These are phyloP conservation scores for cucumber (Cucumis sativus) DNA, from an alignment of 306 rosid genomes.

Conservation along the genomic window DNA sequence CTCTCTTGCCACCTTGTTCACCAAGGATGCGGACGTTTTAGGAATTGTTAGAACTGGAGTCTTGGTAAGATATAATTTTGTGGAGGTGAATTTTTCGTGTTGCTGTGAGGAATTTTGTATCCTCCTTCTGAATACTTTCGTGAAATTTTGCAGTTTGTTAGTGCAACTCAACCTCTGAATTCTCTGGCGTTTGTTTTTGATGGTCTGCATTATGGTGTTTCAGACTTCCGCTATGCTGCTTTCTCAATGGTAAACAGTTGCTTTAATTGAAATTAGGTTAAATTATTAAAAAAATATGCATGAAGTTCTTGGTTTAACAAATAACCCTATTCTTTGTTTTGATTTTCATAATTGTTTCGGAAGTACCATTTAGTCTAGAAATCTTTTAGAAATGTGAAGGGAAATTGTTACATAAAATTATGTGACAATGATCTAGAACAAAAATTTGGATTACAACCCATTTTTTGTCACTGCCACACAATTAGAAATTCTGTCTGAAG, in stretches of 20 bases:
- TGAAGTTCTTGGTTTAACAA: no score
- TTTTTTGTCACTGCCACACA: no score
- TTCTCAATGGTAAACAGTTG: conserved; percentile 52
- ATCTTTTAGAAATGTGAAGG: no score
- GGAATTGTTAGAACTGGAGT: conserved; percentile 53
- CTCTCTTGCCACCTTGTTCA: conserved; percentile 66
- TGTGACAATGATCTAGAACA: no score
- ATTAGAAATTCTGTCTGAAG: no score
- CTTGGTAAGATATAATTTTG: conserved; percentile 42
- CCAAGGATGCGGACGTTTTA: conserved; percentile 71
- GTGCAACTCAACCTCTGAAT: conserved; percentile 90
- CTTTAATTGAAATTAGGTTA: not conserved
- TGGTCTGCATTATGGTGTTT: conserved; percentile 88
- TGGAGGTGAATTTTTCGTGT: not conserved
- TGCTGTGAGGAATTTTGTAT: not conserved
- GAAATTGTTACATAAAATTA: no score
- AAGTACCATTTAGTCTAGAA: no score
- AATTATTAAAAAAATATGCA: no score
- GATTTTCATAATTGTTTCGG: no score
- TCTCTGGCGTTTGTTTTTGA: conserved; percentile 79
- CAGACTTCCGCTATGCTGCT: conserved; percentile 91
- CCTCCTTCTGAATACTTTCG: conserved; percentile 10
- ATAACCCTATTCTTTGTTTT: no score
- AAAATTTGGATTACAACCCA: no score
- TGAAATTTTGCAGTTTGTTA: conserved; percentile 40